Conservation (phyloP, 768 basidiomycete genomes). For the Coprinopsis marcescibilis region DNA sequence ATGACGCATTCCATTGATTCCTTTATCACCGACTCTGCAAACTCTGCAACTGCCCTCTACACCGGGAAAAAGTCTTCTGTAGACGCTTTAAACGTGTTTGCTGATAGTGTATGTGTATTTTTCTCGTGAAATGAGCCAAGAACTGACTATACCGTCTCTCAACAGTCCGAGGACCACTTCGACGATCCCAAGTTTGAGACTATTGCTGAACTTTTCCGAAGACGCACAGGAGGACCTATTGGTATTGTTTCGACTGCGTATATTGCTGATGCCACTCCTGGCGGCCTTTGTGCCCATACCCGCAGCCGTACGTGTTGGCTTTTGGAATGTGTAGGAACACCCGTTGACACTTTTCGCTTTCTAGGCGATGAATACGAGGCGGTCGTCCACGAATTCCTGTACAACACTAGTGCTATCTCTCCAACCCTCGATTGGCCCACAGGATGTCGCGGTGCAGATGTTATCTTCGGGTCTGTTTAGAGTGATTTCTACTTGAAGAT, state of each 20-base stretch:
- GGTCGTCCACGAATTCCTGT: slow-evolving; percentile 34
- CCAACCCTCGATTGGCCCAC: slow-evolving; percentile 35
- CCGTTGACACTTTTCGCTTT: background rate
- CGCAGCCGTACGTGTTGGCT: slow-evolving; percentile 26
- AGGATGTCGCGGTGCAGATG: slow-evolving; percentile 35
- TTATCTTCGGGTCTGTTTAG: slow-evolving; percentile 33
- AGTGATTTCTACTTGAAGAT: background rate
- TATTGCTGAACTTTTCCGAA: slow-evolving; percentile 39
- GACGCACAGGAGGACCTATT: slow-evolving; percentile 32
- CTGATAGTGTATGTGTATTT: slow-evolving; percentile 31
- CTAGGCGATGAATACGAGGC: slow-evolving; percentile 25
- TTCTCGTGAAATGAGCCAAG: background rate
- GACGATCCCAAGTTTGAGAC: slow-evolving; percentile 42
- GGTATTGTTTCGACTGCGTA: slow-evolving; percentile 42
- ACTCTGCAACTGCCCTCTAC: slow-evolving; percentile 41
- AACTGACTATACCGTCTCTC: background rate
- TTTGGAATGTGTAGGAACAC: background rate
- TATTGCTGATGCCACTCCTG: slow-evolving; percentile 41
- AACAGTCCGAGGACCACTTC: slow-evolving; percentile 32
- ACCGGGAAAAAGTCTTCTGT: slow-evolving; percentile 40
- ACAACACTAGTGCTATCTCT: slow-evolving; percentile 27
- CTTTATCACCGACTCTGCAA: slow-evolving; percentile 43
- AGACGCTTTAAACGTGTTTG: slow-evolving; percentile 36
- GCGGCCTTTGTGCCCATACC: slow-evolving; percentile 38
- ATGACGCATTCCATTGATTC: slow-evolving; percentile 45